Evolutionary conservation across 768 basidiomycete species (phyloP).

Genomic region (Kwoniella pini): DNA sequence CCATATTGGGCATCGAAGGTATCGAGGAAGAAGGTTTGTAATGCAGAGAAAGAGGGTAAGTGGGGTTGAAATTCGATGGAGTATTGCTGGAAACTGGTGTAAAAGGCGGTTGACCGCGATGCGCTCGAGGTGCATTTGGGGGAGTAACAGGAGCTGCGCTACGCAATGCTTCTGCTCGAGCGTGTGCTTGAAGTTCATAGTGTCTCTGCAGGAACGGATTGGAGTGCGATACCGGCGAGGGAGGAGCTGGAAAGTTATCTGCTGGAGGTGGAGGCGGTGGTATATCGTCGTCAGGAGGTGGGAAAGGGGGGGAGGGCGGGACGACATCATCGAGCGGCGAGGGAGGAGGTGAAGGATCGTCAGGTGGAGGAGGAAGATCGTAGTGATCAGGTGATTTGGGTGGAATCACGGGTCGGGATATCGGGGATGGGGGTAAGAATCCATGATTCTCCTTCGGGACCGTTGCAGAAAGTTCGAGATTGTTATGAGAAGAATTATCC

Average conservation of each 20-base stretch:
- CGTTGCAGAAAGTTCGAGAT: too few species aligned
- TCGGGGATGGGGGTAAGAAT: neutral
- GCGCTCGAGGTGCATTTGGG: neutral
- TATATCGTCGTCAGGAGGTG: neutral
- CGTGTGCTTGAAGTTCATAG: neutral
- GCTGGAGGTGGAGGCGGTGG: slow-evolving; percentile 17
- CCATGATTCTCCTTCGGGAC: too few species aligned
- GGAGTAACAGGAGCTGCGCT: neutral
- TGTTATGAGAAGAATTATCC: too few species aligned
- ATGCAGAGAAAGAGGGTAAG: too few species aligned
- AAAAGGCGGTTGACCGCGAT: too few species aligned
- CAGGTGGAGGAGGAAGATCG: slow-evolving; percentile 13
- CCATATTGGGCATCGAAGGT: too few species aligned
- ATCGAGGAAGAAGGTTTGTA: neutral
- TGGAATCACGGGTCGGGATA: neutral
- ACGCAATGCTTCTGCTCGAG: neutral
- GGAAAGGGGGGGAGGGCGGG: too few species aligned
- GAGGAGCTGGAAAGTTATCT: slow-evolving; percentile 7
- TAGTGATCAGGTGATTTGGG: neutral
- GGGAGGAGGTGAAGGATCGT: slow-evolving; percentile 6
- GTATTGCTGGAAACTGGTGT: too few species aligned
- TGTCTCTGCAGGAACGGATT: slow-evolving; percentile 3
- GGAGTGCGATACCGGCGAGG: slow-evolving; percentile 8
- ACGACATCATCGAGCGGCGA: neutral
- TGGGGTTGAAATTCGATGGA: too few species aligned